A percentile compares a stretch with the other conserved stretches of the same genome.
phyloP scores from a whole-genome alignment of 2,329 filamentous ascomycete species.

The Aureobasidium sp. region DNA sequence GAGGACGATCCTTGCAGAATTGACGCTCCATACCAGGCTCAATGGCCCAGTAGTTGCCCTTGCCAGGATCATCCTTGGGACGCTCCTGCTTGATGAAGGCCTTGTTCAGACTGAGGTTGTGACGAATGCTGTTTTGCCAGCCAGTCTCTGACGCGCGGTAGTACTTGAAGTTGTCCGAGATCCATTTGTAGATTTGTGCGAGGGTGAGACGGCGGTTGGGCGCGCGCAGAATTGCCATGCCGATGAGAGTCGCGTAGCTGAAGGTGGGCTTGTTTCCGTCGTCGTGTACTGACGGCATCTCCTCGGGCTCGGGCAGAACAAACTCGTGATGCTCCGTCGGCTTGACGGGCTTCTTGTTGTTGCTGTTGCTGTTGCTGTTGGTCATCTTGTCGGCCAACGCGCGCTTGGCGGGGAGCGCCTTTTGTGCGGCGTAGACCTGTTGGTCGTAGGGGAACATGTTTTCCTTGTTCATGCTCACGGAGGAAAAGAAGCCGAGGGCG shows the following conservation, averaged over 20 bases:
- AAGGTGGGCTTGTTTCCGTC: slow-evolving; percentile 83
- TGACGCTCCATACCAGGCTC: slow-evolving; percentile 80
- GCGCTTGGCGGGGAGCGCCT: slow-evolving; percentile 42
- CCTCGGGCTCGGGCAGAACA: slow-evolving; percentile 61
- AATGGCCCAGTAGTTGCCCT: slow-evolving; percentile 96
- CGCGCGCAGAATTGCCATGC: slow-evolving; percentile 90
- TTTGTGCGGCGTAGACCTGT: slow-evolving; percentile 26
- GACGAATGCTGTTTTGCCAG: slow-evolving; percentile 98
- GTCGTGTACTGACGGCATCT: slow-evolving; percentile 76
- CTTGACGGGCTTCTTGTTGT: slow-evolving; percentile 59
- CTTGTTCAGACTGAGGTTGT: slow-evolving; percentile 96
- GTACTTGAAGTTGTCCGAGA: slow-evolving; percentile 87
- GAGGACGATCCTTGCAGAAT: slow-evolving; percentile 66
- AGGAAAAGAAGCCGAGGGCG: slow-evolving; percentile 53
- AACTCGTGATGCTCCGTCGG: slow-evolving; percentile 47
- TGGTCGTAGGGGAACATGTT: slow-evolving; percentile 40
- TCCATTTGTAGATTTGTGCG: slow-evolving; percentile 98
- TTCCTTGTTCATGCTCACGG: slow-evolving; percentile 45
- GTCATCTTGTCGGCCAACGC: slow-evolving; percentile 67
- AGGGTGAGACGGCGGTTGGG: slow-evolving; percentile 77
- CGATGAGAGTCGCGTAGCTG: slow-evolving; percentile 92
- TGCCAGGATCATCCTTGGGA: slow-evolving; percentile 93
- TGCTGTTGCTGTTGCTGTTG: no score
- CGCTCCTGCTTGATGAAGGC: slow-evolving; percentile 92
- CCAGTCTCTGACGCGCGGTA: slow-evolving; percentile 79